Evolutionary conservation across 2,329 filamentous ascomycete genomes (phyloP), one percentile per base, ranked within the genome.

Genomic region (Sphaceloma murrayae): DNA sequence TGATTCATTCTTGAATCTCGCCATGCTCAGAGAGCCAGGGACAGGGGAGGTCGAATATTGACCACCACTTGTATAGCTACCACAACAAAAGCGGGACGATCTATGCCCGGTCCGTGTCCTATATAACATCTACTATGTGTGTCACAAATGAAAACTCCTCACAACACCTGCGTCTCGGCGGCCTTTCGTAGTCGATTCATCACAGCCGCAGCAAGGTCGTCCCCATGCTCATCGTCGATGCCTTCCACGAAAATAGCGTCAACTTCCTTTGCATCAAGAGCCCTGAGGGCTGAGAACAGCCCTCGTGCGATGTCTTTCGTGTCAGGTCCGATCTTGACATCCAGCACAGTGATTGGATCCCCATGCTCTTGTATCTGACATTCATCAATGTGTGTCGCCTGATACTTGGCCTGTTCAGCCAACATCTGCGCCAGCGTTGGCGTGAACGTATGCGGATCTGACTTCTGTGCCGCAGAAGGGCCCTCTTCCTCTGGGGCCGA

Each of bases 191-290:
- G 51, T 38, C 69, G 55, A 45, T 72, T 72, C 69, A 72, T 72
- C 14, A 72, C 62, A 3, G 69, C 91, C 17, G 85, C 85, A 14
- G 87, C 86, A 53, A 91, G 80, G 58, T 91, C 84, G 22, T 82
- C 79, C 48, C 82, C 77, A 48, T 59, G 54, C 44, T 84, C 82
- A 5, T 69, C 65, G 14, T 68, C 63, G 46, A 95, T 83, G 2
- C 89, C 89, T 61, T 98, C 91, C 8, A 96, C 85, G 53, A 88
- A 84, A 43, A 98, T 95, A 14, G 82, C 71, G 58, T 91, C 80
- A 3, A 86, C 86, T 21, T 78, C 75, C 50, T 78, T 72, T 55
- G 80, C 76, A 61, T 98, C 91, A 50, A 98, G 73, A 53, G 88
- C 84, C 43, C 91, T 73, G 44, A 98, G 67, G 1, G 86, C 85